Base-by-base conservation (phyloP, 148 eudicot genomes). In the Euryodendron excelsum region DNA sequence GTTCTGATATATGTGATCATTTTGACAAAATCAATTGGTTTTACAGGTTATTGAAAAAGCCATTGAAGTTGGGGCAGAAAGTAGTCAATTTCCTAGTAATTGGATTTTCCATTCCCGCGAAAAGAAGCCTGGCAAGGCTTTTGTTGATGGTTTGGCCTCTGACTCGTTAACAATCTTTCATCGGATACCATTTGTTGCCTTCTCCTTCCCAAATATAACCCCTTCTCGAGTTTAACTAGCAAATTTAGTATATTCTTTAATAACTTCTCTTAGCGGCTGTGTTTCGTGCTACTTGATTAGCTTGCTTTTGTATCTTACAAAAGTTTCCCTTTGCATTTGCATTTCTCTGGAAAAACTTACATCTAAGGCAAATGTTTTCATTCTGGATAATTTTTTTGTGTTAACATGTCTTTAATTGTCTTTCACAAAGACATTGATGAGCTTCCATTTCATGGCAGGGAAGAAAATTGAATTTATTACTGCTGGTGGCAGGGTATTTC, bases 101-200 rank as follows among this genome's bases (percentile, higher is more conserved):
- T 96, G 98, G 99, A 91, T 96, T 73, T 89, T 89, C 86, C 97
- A 93, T 85, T 90, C 89, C 64, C 92, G 98, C 56, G 97, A 96
- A 87, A 96, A 91, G 88, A 96, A 91, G 84, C 91, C 95, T 77
- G 98, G 93, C 78, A 89, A 93, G 89, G 94, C 98, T 80, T 89
- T 91, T 85, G 90, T 93, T 81, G 94, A 96, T 89, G 99, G 99
- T 96, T 86, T 84, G 98, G 81, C 85, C 82, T 86, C 92, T 86
- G 80, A 82, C 82, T 78, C 56, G 23, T 34, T 23, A 55, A 72
- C 37, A 30, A 52, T 69, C 41, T 44, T 65, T 70, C 50, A 20
- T 72, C 45, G 53, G 65, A 64, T 39, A 33, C 37, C 11, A 9
- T 76, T n/a, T n/a, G n/a, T n/a, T n/a, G n/a, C n/a, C n/a, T n/a